Conservation (phyloP, 176 grass and related monocot species). For the Tillandsia leiboldiana region DNA sequence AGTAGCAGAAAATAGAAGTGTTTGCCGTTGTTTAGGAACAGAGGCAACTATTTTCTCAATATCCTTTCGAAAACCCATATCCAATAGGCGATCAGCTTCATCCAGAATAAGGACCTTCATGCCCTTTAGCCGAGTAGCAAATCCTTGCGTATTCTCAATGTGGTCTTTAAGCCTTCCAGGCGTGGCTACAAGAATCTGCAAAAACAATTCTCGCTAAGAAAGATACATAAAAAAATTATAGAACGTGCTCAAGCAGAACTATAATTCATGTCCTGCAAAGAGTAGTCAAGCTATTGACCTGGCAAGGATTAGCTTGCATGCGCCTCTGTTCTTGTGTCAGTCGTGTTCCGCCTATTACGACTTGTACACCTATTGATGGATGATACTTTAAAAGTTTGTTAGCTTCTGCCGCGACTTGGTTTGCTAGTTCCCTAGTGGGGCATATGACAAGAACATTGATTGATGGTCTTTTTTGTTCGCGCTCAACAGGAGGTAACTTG, state of each 20-base stretch:
- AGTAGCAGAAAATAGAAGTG: slow-evolving; percentile 93
- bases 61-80: slow-evolving; percentile 95
- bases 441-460: slow-evolving; percentile 90
- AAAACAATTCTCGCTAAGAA: background rate
- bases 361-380: slow-evolving; percentile 54
- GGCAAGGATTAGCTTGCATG: slow-evolving; percentile 71
- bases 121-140: slow-evolving; percentile 59
- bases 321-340: slow-evolving; percentile 61
- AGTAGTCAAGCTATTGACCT: slow-evolving; percentile 40
- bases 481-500: slow-evolving; percentile 43
- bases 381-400: slow-evolving; percentile 90
- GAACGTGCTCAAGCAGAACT: background rate
- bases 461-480: slow-evolving; percentile 26
- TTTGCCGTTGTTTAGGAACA: slow-evolving; percentile 83
- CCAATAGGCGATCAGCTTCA: slow-evolving; percentile 89
- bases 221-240: background rate
- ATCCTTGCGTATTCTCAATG: slow-evolving; percentile 87
- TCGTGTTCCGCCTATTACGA: slow-evolving; percentile 85
- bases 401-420: slow-evolving; percentile 80
- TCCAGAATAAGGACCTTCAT: slow-evolving; percentile 91
- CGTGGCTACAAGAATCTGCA: slow-evolving; percentile 87
- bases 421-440: slow-evolving; percentile 85
- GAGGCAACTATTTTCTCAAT: slow-evolving; percentile 81
- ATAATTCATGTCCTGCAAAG: background rate
- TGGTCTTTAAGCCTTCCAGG: slow-evolving; percentile 92